Evolutionary conservation across 139 green algal species (phyloP).

Genomic region (Chlamydomonas asymmetrica): DNA sequence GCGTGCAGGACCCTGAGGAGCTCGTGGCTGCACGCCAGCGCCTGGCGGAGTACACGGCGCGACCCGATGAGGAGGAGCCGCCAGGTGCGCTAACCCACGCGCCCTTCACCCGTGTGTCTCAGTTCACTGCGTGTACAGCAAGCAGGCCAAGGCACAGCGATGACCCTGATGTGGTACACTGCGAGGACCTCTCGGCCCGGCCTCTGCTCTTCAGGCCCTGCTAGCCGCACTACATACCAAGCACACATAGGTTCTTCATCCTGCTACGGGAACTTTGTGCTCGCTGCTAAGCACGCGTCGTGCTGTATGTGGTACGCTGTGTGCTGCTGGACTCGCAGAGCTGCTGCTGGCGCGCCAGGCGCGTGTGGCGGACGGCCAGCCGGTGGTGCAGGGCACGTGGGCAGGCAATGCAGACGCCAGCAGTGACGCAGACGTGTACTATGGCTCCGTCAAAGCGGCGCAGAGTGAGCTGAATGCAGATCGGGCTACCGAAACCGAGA

Average conservation of each 20-base stretch:
- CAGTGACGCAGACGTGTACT: constrained; percentile 31
- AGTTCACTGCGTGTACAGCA: neutral
- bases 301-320: too few species aligned
- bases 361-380: neutral
- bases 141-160: neutral
- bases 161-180: neutral
- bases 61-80: constrained; percentile 49
- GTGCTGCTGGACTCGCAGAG: constrained; percentile 4
- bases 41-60: constrained; percentile 49
- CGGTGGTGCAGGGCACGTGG: constrained; percentile 1
- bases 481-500: neutral
- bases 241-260: neutral
- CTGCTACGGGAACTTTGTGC: neutral
- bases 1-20: constrained; percentile 51
- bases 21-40: constrained; percentile 50
- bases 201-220: neutral
- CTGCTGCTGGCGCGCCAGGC: constrained; percentile 19
- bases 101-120: neutral
- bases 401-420: neutral
- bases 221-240: neutral
- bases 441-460: constrained; percentile 37
- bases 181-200: too few species aligned
- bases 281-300: too few species aligned
- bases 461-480: constrained; percentile 40
- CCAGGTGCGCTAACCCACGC: constrained; percentile 31